Evolutionary conservation across 306 rosid genomes (phyloP), one percentile per base, ranked within the genome.

Genomic region (Cyamopsis tetragonoloba): DNA sequence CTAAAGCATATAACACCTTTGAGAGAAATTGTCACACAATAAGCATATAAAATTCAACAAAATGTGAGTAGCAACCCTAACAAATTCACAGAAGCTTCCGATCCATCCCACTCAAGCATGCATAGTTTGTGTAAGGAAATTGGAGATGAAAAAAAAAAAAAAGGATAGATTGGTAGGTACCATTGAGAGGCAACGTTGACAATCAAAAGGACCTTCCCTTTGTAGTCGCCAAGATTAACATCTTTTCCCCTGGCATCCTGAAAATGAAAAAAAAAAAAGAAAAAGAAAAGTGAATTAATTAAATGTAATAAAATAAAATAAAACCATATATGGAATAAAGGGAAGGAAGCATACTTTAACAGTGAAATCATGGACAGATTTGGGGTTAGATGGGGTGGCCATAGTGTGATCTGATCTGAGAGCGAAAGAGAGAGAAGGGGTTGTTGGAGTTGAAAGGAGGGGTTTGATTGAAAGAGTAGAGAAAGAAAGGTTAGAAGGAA

Each of bases 171-270:
- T 15, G 38, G 12, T 31, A 49, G 4, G 43, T 85, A 93, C 99
- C 99, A 93, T 66, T 93, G 96, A 0, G 99, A 93, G 34, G 99
- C 99, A 59, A 93, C 99, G 44, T 93, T 93, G 84, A 93, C 99
- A 75, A 93, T 83, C 68, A 93, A 51, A 42, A 93, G 95, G 41
- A 43, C 87, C 79, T 93, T 93, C 49, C 99, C 99, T 72, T 90
- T 90, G 91, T 88, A 93, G 43, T 39, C 63, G 57, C 91, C 84
- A 54, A 93, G 97, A 72, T 90, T 87, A 68, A 93, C 88, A 75
- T 90, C 95, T 0, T 85, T 90, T 54, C 92, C 97, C 80, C 6
- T 88, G n/a, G 97, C 83, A 80, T 93, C 99, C 99, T 93, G 76
- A 42, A 79, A 73, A 60, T 39, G 2, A 0, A 11, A 2, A 8